Evolutionary conservation across 805 yeast species (phyloP), one percentile per base, ranked within the genome.

Genomic region (Blastobotrys parvus): DNA sequence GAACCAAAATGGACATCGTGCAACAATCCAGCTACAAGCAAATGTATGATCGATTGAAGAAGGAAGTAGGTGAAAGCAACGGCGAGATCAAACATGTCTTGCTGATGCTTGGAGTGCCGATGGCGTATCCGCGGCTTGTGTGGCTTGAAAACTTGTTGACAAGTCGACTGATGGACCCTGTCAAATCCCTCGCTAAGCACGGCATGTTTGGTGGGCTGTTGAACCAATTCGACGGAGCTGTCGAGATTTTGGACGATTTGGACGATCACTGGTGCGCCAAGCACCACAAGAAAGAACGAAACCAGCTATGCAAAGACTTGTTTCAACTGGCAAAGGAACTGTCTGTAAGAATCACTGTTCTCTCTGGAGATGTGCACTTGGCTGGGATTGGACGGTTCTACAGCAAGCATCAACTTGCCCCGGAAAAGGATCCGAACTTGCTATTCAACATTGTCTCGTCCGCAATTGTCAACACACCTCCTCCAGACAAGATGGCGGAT

Each of bases 241-340:
- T 90, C 4, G 97, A 90, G 63, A 76, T 90, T 13, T 71, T 92
- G 51, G 97, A 92, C 58, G 97, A 90, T 60, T 70, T 92, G 62
- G 81, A 88, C 57, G 98, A 90, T 60, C 97, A 90, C 65, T 90
- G 98, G 98, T 88, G 97, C 61, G 81, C 95, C 3, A 72, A 72
- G 46, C 75, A 80, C 59, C 98, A 90, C 65, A 92, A 90, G 60
- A 62, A 63, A 39, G 98, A 90, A 64, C 74, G 98, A 47, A 90
- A 90, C 61, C 58, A 60, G 51, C 68, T 90, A 32, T 65, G 89
- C 48, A 70, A 68, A 32, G 67, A 68, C 47, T 66, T 90, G 37
- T 77, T 80, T 48, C 74, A 74, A 35, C 77, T 88, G 54, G 87
- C 90, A 2, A 72, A 82, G 25, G 53, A 63, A 23, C 60, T 72